A percentile compares a stretch with the other conserved stretches of the same genome.
phyloP scores from a whole-genome alignment of 2,329 filamentous ascomycete genomes.

The Leptographium lundbergii region DNA sequence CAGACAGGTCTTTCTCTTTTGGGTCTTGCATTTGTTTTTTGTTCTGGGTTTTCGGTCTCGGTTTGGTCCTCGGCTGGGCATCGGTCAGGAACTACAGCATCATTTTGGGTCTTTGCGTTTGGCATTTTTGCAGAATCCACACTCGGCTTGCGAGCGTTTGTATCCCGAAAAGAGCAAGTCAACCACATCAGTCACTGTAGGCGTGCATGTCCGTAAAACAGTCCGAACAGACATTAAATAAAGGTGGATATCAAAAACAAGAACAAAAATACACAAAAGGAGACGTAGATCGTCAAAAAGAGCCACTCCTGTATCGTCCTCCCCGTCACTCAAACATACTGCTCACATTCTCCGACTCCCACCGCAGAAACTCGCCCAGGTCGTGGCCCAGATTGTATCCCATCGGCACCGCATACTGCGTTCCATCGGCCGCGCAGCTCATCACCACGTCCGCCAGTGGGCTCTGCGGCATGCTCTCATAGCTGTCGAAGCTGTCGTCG shows the following conservation, averaged over 20 bases:
- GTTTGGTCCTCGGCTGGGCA: not conserved
- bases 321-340: slow-evolving; percentile 6
- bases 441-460: slow-evolving; percentile 36
- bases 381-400: slow-evolving; percentile 48
- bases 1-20: not conserved
- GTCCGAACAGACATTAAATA: too few relatives aligned
- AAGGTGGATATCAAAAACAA: not conserved
- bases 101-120: not conserved
- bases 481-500: slow-evolving; percentile 18
- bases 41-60: too few relatives aligned
- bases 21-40: too few relatives aligned
- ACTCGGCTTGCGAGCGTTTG: too few relatives aligned
- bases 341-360: slow-evolving; percentile 41
- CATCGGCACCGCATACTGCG: slow-evolving; percentile 37
- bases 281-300: not conserved
- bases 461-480: slow-evolving; percentile 35
- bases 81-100: not conserved
- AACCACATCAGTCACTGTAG: too few relatives aligned
- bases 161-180: too few relatives aligned
- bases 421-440: slow-evolving; percentile 24
- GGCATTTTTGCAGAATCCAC: not conserved
- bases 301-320: not conserved
- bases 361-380: slow-evolving; percentile 43
- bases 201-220: too few relatives aligned
- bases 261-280: not conserved